Base-by-base conservation (phyloP, 148 eudicot species). In the Persicaria maculosa region DNA sequence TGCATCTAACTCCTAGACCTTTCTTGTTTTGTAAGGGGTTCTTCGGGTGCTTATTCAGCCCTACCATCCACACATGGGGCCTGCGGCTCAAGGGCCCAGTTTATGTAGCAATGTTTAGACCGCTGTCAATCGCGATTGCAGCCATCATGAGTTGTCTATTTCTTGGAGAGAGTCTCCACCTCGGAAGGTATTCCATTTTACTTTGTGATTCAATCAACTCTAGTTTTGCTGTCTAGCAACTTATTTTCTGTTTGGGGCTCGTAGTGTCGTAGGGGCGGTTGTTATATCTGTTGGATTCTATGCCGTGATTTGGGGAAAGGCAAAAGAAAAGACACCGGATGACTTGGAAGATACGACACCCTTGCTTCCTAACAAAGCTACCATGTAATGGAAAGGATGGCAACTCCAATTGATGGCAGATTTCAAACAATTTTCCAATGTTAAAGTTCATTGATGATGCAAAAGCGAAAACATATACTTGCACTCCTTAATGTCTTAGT, bases 71-170 rank as follows among this genome's bases (percentile, higher is more conserved):
- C 45, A 76, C 90, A 40, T 93, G 91, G 90, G 84, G 81, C 17
- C 19, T 90, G 50, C 87, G 76, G 7, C 22, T 78, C 67, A 90
- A 83, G 73, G 98, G 93, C 10, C 98, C 98, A 4, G 88, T 93
- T 36, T 93, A 84, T 47, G 79, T 93, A n/a, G 88, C 96, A 14
- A 83, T 90, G 93, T 93, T 93, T 81, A 88, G 84, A 84, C 98
- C 98, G 31, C 47, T 92, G 14, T 82, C 85, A 4, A 93, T 93
- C 16, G 93, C 83, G n/a, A 87, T 93, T 72, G 96, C 98, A 44
- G 89, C 85, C n/a, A 76, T 79, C 25, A 85, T 90, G 96, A 93
- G 93, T 12, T 82, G 84, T 52, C 55, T 86, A 4, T 84, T 90
- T 81, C 86, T 93, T 0, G 91, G 96, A 2, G 91, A 93, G 20